phyloP scores from a whole-genome alignment of 352 stramenopile genomes.

The Achlya hypogyna region DNA sequence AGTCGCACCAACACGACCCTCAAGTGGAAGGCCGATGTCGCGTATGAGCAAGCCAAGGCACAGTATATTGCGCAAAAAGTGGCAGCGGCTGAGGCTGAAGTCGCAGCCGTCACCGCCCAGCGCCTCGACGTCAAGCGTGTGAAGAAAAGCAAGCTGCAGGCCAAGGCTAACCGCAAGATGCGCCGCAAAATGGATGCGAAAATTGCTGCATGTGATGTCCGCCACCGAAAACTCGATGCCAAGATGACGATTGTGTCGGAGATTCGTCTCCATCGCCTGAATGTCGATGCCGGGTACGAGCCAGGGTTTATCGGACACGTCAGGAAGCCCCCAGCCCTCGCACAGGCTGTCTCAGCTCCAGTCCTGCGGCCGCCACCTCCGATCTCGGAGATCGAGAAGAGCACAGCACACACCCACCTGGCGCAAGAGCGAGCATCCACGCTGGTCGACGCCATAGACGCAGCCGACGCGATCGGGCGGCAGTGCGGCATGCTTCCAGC shows the following conservation, averaged over 20 bases:
- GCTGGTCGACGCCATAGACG: slow-evolving; percentile 31
- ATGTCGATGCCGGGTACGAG: neutral
- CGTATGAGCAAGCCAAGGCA: slow-evolving; percentile 11
- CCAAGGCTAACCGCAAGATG: slow-evolving; percentile 8
- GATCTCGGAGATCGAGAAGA: neutral
- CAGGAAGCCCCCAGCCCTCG: neutral
- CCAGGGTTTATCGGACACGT: neutral
- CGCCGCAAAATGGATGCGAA: neutral
- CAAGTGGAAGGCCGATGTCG: slow-evolving; percentile 16
- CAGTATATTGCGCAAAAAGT: slow-evolving; percentile 1
- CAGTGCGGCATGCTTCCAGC: slow-evolving; percentile 41
- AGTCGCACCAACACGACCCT: slow-evolving; percentile 12
- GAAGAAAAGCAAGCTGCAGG: neutral
- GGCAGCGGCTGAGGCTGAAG: neutral
- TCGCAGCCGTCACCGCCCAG: neutral
- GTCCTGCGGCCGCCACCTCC: neutral
- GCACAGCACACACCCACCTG: neutral
- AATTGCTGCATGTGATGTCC: neutral
- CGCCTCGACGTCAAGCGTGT: neutral
- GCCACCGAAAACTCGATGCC: neutral
- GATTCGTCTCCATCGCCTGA: slow-evolving; percentile 8
- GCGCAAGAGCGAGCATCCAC: neutral
- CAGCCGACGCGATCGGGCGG: slow-evolving; percentile 35
- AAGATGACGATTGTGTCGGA: slow-evolving; percentile 19
- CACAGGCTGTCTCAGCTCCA: neutral